Evolutionary conservation across 2,329 filamentous ascomycete genomes (phyloP), one percentile per base, ranked within the genome.

Genomic region (Trichophyton schoenleinii): DNA sequence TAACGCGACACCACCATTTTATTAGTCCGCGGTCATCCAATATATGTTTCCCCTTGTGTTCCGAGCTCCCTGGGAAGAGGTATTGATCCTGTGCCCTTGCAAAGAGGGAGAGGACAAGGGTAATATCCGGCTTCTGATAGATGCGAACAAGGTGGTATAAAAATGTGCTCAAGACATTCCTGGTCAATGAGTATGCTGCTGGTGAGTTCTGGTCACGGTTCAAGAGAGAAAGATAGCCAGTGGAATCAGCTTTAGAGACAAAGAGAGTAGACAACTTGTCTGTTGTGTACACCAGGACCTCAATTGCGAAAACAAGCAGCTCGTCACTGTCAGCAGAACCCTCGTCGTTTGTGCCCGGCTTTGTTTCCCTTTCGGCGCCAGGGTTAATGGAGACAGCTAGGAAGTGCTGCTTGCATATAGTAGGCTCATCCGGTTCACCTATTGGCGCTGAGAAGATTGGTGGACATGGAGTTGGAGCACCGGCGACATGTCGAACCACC

Each of bases 231-330:
- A 96, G 77, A 70, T 90, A 95, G 25, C 95, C 94, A 0, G 92
- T 96, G 8, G 94, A 96, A 75, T 99, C 94, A 57, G 94, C 94
- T 74, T 99, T 99, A 65, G 91, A 92, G 25, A 99, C 87, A 72
- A 99, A 99, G 60, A 97, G 81, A 3, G 89, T 96, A 1, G 88
- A 95, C 25, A 90, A 82, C 67, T 83, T 82, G 53, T 83, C 82
- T 0, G 91, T 96, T 0, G 85, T 88, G 74, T 95, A 99, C 63
- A 99, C 82, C 67, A 94, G 81, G 59, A 96, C 80, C 71, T 99
- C 94, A 64, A 99, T 81, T 15, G 88, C 92, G 62, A 95, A 86
- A 7, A 92, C 80, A 5, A 96, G 76, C 0, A 95, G 80, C 64
- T 84, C 79, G 20, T 75, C 67, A 34, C 67, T 64, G 34, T 57